Conservation (phyloP, 225 moss, liverwort and hornwort species). For the Lunularia cruciata region DNA sequence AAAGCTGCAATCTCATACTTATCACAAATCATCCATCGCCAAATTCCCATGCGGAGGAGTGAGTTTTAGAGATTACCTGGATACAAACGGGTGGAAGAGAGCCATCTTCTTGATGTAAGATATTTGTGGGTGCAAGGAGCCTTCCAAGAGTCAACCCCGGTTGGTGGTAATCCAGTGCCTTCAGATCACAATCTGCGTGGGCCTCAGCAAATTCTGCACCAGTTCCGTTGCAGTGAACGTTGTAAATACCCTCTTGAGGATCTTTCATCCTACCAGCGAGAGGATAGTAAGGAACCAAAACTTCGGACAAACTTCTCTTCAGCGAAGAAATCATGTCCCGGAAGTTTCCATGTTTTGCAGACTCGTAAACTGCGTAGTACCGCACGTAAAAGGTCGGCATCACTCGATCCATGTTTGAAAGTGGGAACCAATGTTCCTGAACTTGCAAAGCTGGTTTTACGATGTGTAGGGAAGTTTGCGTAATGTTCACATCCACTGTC, state of each 20-base stretch:
- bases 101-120: neutral
- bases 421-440: slow-evolving; percentile 1
- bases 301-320: neutral
- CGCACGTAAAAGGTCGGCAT: slow-evolving; percentile 3
- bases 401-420: slow-evolving; percentile 4
- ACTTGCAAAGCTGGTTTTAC: neutral
- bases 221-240: neutral
- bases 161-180: slow-evolving; percentile 3
- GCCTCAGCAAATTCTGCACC: slow-evolving; percentile 10
- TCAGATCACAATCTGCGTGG: neutral
- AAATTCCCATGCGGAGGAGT: too few species aligned
- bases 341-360: neutral
- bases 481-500: neutral
- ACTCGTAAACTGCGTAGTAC: neutral
- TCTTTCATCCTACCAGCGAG: neutral
- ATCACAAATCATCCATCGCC: too few species aligned
- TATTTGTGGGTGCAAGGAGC: neutral
- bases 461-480: neutral
- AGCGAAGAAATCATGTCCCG: neutral
- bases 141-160: neutral
- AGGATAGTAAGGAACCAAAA: slow-evolving; percentile 2
- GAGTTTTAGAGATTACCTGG: too few species aligned
- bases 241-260: neutral
- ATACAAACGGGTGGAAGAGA: slow-evolving; percentile 1
- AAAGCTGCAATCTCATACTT: too few species aligned